Conservation (phyloP, 441 rosid species). For the Bruguiera hainesii region DNA sequence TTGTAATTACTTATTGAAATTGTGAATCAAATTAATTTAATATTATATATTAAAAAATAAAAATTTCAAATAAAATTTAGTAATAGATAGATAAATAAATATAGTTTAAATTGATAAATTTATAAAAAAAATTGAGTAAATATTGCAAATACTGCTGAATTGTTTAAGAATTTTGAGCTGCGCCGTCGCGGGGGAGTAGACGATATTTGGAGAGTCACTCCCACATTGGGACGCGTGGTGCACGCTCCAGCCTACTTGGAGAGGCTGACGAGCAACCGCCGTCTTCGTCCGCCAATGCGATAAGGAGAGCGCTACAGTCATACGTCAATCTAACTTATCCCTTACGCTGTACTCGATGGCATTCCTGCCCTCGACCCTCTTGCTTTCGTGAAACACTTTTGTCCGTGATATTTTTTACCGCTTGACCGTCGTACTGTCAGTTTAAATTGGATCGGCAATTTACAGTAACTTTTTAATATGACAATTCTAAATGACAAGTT, state of each 20-base stretch:
- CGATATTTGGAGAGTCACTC: constrained; percentile 16
- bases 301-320: not conserved
- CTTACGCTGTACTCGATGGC: too few species aligned
- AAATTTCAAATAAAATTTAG: too few species aligned
- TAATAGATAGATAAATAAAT: too few species aligned
- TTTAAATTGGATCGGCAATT: too few species aligned
- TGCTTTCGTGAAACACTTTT: not conserved
- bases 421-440: too few species aligned
- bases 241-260: constrained; percentile 7
- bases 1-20: not conserved
- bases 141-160: not conserved
- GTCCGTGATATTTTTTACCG: too few species aligned
- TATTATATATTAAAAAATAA: too few species aligned
- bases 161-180: constrained; percentile 10
- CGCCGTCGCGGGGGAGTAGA: constrained; percentile 40
- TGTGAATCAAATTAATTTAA: too few species aligned
- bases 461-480: too few species aligned
- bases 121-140: too few species aligned
- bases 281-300: not conserved
- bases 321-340: not conserved
- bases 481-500: too few species aligned
- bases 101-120: too few species aligned
- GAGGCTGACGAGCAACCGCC: constrained; percentile 13
- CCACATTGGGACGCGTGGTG: constrained; percentile 10
- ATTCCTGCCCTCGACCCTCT: not conserved